Evolutionary conservation across 2,329 filamentous ascomycete species (phyloP).

Genomic region (Grosmannia huntii): DNA sequence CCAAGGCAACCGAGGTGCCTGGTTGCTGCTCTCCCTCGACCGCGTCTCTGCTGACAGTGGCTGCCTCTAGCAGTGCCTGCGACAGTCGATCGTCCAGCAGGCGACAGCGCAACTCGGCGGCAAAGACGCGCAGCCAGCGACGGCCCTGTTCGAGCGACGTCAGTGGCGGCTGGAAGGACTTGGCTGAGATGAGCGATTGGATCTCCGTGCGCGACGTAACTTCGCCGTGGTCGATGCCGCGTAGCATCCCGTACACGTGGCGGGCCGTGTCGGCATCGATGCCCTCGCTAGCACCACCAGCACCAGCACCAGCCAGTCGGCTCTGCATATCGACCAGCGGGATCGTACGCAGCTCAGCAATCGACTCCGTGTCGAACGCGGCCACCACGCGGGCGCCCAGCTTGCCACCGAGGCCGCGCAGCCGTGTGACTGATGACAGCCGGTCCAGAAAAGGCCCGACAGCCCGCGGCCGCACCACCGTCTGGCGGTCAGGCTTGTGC

Average conservation of each 20-base stretch:
- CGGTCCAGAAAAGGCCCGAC: constrained; percentile 63
- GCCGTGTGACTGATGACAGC: constrained; percentile 93
- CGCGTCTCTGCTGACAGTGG: neutral
- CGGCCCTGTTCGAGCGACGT: constrained; percentile 63
- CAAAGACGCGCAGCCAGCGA: constrained; percentile 84
- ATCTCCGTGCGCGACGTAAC: constrained; percentile 86
- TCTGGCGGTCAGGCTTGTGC: constrained; percentile 91
- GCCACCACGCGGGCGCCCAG: constrained; percentile 74
- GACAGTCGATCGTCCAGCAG: constrained; percentile 68
- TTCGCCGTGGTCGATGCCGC: constrained; percentile 76
- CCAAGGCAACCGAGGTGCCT: constrained; percentile 23
- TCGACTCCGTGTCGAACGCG: constrained; percentile 68
- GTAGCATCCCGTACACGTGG: constrained; percentile 76
- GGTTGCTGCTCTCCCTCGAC: constrained; percentile 66
- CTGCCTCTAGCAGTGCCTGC: constrained; percentile 7
- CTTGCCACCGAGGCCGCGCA: constrained; percentile 90
- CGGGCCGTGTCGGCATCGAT: constrained; percentile 58
- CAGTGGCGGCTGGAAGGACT: constrained; percentile 82
- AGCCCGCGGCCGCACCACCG: constrained; percentile 79
- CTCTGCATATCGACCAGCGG: constrained; percentile 64
- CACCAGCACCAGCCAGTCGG: constrained; percentile 37
- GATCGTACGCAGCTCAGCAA: constrained; percentile 62
- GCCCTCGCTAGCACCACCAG: neutral
- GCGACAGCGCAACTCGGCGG: constrained; percentile 78
- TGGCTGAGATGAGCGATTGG: constrained; percentile 94